Base-by-base conservation (phyloP, 768 basidiomycete species). In the Arthromyces matolae region DNA sequence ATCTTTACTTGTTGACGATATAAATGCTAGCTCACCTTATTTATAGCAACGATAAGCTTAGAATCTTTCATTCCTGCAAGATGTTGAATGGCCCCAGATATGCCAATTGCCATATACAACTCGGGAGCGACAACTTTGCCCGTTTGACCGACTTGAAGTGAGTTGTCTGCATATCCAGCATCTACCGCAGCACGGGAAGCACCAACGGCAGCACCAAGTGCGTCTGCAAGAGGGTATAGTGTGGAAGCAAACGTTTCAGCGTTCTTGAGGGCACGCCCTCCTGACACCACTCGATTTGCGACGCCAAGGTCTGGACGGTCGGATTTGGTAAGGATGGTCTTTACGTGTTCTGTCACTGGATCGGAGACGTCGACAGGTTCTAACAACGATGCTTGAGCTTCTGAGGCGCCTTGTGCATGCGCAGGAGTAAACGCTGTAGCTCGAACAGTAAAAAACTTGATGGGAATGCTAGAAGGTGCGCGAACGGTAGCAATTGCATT, bases 21-120 rank as follows among this genome's bases (percentile, higher is more conserved):
- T 10, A 38, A 3, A 19, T 47, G 23, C 20, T 31, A 16, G 53
- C 71, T 43, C 52, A 83, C 93, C 81, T 99, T 99, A 75, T 99
- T 99, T 52, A 99, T 79, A 4, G 96, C 96, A 25, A 96, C 95
- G 52, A 99, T 99, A 54, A 97, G 75, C 72, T 98, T 99, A 9
- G 91, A 93, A 60, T 97, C 96, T 66, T 99, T 99, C 96, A 98
- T 99, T 8, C 96, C 96, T 18, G 96, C 96, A 45, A 98, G 73
- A 72, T 99, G 96, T 70, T 99, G 96, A 59, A 98, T 99, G 12
- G 96, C 96, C 14, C 96, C 96, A 8, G 93, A 96, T 58, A 99
- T 98, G 42, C 96, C 96, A 40, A 98, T 68, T 3, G 96, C 96
- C 68, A 98, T 80, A 69, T 99, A 99, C 44, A 99, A 71, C 63